Evolutionary conservation across 495 filamentous ascomycete species (phyloP).

Genomic region (Xylaria acuta): DNA sequence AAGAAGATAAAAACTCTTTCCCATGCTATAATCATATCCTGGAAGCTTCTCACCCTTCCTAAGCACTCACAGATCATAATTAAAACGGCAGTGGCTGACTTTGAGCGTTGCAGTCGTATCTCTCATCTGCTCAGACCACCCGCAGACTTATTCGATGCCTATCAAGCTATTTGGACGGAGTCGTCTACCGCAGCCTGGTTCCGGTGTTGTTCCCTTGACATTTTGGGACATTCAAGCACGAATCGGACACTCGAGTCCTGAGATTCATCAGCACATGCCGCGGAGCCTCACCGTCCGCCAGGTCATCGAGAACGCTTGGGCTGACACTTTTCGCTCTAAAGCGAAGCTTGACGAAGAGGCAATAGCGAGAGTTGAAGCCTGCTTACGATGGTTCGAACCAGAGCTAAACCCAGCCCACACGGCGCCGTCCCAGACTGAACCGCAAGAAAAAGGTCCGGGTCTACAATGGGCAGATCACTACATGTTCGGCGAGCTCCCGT

Average conservation of each 20-base stretch:
- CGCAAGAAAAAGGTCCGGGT: slow-evolving; percentile 13
- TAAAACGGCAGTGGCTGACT: neutral
- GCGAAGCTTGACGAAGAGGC: slow-evolving; percentile 65
- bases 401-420: slow-evolving; percentile 67
- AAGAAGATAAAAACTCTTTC: neutral
- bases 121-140: slow-evolving; percentile 92
- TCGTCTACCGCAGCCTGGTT: slow-evolving; percentile 70
- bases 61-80: neutral
- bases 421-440: neutral
- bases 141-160: slow-evolving; percentile 88
- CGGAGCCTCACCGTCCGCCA: slow-evolving; percentile 74
- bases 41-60: neutral
- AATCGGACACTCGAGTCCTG: slow-evolving; percentile 90
- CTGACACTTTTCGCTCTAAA: slow-evolving; percentile 79
- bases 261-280: slow-evolving; percentile 93
- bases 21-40: neutral
- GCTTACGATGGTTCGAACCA: slow-evolving; percentile 72
- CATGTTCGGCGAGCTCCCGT: slow-evolving; percentile 74
- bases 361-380: slow-evolving; percentile 64
- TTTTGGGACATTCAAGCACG: slow-evolving; percentile 90
- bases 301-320: slow-evolving; percentile 83
- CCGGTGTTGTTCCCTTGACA: slow-evolving; percentile 75
- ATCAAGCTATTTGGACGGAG: slow-evolving; percentile 84
- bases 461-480: slow-evolving; percentile 73
- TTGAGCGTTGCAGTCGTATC: slow-evolving; percentile 62